Evolutionary conservation across 2,329 filamentous ascomycete genomes (phyloP).

Genomic region (Aureobasidium pullulans): DNA sequence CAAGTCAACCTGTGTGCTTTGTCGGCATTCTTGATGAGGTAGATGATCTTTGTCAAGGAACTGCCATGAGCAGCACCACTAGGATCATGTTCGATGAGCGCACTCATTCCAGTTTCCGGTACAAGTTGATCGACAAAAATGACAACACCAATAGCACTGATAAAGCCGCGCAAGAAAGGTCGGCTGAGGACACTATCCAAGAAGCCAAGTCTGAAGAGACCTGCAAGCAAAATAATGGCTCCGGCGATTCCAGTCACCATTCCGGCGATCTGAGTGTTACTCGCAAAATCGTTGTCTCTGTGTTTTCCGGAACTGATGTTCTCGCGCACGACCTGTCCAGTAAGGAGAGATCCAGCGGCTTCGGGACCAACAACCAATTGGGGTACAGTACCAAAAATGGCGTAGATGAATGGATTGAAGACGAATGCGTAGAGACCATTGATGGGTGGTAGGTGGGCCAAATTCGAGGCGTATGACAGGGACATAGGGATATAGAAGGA

Average conservation of each 20-base stretch:
- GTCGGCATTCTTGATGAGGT: slow-evolving; percentile 61
- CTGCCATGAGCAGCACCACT: slow-evolving; percentile 71
- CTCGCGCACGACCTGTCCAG: slow-evolving; percentile 75
- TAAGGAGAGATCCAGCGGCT: slow-evolving; percentile 83
- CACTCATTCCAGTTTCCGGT: slow-evolving; percentile 73
- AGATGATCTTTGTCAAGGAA: slow-evolving; percentile 76
- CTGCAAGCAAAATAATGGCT: slow-evolving; percentile 79
- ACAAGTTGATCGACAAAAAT: slow-evolving; percentile 93
- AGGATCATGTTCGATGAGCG: slow-evolving; percentile 50
- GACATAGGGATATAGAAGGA: slow-evolving; percentile 98
- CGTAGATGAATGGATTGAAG: slow-evolving; percentile 86
- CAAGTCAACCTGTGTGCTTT: slow-evolving; percentile 68
- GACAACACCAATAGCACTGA: slow-evolving; percentile 92
- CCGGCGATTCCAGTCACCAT: slow-evolving; percentile 84
- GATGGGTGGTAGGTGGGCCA: slow-evolving; percentile 86
- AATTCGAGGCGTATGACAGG: slow-evolving; percentile 82
- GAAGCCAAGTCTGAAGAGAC: slow-evolving; percentile 79
- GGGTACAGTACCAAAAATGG: slow-evolving; percentile 81
- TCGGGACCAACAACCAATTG: slow-evolving; percentile 93
- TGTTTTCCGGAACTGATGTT: slow-evolving; percentile 64
- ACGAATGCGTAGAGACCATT: slow-evolving; percentile 93
- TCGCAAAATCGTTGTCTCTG: slow-evolving; percentile 56
- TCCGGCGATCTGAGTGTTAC: slow-evolving; percentile 78
- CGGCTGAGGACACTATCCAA: slow-evolving; percentile 88
- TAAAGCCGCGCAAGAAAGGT: slow-evolving; percentile 89